These are phyloP conservation scores for Funneliformis geosporum DNA, from an alignment of 192 early-diverging fungal species.

Conservation along the genomic window DNA sequence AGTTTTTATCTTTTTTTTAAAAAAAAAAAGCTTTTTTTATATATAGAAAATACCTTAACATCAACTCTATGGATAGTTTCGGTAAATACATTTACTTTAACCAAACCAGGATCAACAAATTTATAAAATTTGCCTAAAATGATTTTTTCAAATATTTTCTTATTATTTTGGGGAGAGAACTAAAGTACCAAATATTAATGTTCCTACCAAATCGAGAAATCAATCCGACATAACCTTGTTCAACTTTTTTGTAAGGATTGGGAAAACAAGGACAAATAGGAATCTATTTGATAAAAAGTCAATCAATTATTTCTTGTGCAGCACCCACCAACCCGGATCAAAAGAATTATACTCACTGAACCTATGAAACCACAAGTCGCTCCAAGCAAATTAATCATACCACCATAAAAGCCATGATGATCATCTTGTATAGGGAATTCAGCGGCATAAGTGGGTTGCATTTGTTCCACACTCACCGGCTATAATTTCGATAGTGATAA, in stretches of 20 bases:
- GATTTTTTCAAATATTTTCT: neutral
- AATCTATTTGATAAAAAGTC: slow-evolving; percentile 31
- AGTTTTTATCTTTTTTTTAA: neutral
- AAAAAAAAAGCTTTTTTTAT: neutral
- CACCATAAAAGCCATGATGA: slow-evolving; percentile 48
- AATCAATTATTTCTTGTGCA: neutral
- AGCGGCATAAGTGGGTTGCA: slow-evolving; percentile 10
- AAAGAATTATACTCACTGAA: slow-evolving; percentile 34
- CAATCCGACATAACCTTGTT: slow-evolving; percentile 72
- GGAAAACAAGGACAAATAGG: slow-evolving; percentile 53
- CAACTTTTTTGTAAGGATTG: slow-evolving; percentile 68
- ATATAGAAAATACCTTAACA: slow-evolving; percentile 37
- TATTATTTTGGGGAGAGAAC: neutral
- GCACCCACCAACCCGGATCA: neutral
- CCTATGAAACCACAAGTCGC: slow-evolving; percentile 45
- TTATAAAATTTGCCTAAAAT: slow-evolving; percentile 35
- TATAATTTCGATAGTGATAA: neutral
- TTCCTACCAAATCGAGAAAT: slow-evolving; percentile 68
- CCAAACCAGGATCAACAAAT: slow-evolving; percentile 57
- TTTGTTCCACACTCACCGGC: neutral
- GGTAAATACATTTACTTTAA: slow-evolving; percentile 56
- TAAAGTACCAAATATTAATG: slow-evolving; percentile 39
- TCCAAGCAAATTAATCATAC: slow-evolving; percentile 51
- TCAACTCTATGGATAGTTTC: slow-evolving; percentile 49
- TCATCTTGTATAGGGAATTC: slow-evolving; percentile 40